Percentiles rank a stretch among this genome's conserved stretches.
Conservation (phyloP, 2,329 filamentous ascomycete species). For the Colletotrichum melonis region DNA sequence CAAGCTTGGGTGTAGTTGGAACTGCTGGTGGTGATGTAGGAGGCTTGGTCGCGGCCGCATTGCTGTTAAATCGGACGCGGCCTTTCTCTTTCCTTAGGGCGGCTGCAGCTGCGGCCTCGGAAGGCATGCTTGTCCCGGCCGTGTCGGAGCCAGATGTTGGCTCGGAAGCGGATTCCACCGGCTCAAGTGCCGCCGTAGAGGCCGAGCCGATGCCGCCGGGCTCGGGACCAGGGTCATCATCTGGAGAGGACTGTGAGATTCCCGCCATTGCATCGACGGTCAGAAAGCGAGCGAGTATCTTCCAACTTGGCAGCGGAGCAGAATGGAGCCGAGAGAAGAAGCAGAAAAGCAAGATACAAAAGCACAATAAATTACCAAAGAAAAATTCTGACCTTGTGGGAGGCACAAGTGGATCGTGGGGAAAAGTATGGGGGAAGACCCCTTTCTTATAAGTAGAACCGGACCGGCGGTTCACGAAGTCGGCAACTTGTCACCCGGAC, state of each 20-base stretch:
- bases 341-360: background rate
- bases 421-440: slow-evolving; percentile 28
- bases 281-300: background rate
- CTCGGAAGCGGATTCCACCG: slow-evolving; percentile 5
- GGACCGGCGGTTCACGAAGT: slow-evolving; percentile 23
- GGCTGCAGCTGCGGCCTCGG: slow-evolving; percentile 36
- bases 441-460: slow-evolving; percentile 31
- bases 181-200: slow-evolving; percentile 8
- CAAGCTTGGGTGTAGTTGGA: slow-evolving; percentile 12
- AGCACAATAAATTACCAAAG: slow-evolving; percentile 9
- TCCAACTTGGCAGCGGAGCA: slow-evolving; percentile 8
- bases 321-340: background rate
- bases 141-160: background rate
- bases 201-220: slow-evolving; percentile 10
- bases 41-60: slow-evolving; percentile 47
- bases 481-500: slow-evolving; percentile 21
- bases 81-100: slow-evolving; percentile 56
- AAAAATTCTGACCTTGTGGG: slow-evolving; percentile 9
- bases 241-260: slow-evolving; percentile 26
- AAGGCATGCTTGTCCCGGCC: background rate
- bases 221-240: slow-evolving; percentile 34
- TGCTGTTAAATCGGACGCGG: slow-evolving; percentile 61
- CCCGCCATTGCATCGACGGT: slow-evolving; percentile 35
- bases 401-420: slow-evolving; percentile 27
- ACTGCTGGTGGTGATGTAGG: slow-evolving; percentile 35